Percentiles rank a stretch among this genome's conserved stretches.
Conservation (phyloP, 805 yeast genomes). For the Candida hispaniensis region DNA sequence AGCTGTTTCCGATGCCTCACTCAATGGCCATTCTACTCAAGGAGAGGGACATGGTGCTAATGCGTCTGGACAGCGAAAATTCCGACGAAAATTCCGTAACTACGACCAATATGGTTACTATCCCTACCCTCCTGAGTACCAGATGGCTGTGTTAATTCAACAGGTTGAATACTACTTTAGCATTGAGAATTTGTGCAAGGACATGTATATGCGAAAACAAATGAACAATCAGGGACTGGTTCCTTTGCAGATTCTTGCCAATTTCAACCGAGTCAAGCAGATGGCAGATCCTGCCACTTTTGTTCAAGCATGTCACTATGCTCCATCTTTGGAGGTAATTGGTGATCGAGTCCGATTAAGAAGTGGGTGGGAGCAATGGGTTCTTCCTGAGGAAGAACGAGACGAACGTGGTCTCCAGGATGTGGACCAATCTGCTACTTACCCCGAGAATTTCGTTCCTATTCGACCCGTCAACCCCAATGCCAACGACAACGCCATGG, state of each 20-base stretch:
- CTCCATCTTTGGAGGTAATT: conserved; percentile 43
- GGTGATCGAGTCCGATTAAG: conserved; percentile 53
- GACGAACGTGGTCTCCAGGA: conserved; percentile 36
- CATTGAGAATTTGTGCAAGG: conserved; percentile 76
- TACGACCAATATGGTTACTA: conserved; percentile 21
- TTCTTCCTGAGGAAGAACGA: conserved; percentile 46
- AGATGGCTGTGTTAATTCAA: conserved; percentile 30
- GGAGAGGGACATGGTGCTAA: background rate
- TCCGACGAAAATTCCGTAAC: conserved; percentile 16
- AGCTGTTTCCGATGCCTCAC: background rate
- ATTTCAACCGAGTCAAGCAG: conserved; percentile 65
- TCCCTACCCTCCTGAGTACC: conserved; percentile 21
- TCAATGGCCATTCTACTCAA: too few species aligned
- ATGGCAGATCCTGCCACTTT: conserved; percentile 43
- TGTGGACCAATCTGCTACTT: conserved; percentile 19
- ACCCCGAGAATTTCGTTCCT: background rate
- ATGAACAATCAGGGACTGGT: conserved; percentile 73
- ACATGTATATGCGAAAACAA: conserved; percentile 66
- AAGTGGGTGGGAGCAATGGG: conserved; percentile 54
- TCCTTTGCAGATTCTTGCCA: conserved; percentile 48
- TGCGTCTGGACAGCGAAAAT: conserved; percentile 10
- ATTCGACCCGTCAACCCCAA: conserved; percentile 1
- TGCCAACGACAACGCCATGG: too few species aligned
- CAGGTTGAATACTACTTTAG: conserved; percentile 91
- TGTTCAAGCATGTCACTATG: conserved; percentile 42